Evolutionary conservation across 1,139 yeast species (phyloP).

Genomic region (Nakaseomyces glabratus): DNA sequence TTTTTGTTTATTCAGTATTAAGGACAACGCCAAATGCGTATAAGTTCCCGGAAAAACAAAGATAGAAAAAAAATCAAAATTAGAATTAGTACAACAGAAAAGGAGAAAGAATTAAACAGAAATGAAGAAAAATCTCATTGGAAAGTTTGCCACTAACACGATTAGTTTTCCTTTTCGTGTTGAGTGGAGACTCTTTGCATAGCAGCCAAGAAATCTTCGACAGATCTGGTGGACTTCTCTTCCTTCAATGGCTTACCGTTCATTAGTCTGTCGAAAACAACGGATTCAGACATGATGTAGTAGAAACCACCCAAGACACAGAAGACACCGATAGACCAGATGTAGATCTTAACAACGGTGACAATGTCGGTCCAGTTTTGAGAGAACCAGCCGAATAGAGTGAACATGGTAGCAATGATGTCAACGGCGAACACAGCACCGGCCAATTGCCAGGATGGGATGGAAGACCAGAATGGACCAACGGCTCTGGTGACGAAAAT

Average conservation of each 20-base stretch:
- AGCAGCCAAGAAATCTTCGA: slow-evolving; percentile 92
- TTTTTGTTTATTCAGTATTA: slow-evolving; percentile 5
- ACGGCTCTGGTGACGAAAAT: slow-evolving; percentile 91
- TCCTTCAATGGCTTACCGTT: slow-evolving; percentile 77
- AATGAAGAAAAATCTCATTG: background rate
- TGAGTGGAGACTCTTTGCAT: slow-evolving; percentile 98
- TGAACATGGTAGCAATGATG: slow-evolving; percentile 81
- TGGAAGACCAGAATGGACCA: slow-evolving; percentile 91
- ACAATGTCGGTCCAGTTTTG: slow-evolving; percentile 96
- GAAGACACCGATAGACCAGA: slow-evolving; percentile 94
- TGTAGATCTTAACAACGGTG: slow-evolving; percentile 87
- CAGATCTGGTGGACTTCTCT: slow-evolving; percentile 60
- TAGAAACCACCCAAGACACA: slow-evolving; percentile 95
- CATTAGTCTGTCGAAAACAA: slow-evolving; percentile 84
- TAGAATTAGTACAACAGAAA: slow-evolving; percentile 6
- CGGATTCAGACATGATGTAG: slow-evolving; percentile 84
- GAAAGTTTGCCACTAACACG: slow-evolving; percentile 7
- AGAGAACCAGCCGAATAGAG: slow-evolving; percentile 96
- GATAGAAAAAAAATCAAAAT: slow-evolving; percentile 4
- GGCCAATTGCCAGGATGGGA: slow-evolving; percentile 90
- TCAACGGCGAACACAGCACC: slow-evolving; percentile 89
- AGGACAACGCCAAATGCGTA: slow-evolving; percentile 7
- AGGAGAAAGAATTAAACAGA: slow-evolving; percentile 1
- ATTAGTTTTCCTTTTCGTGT: slow-evolving; percentile 59
- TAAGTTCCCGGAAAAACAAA: slow-evolving; percentile 7